phyloP scores from a whole-genome alignment of 495 filamentous ascomycete species.

The Hypoxylon intermedium region DNA sequence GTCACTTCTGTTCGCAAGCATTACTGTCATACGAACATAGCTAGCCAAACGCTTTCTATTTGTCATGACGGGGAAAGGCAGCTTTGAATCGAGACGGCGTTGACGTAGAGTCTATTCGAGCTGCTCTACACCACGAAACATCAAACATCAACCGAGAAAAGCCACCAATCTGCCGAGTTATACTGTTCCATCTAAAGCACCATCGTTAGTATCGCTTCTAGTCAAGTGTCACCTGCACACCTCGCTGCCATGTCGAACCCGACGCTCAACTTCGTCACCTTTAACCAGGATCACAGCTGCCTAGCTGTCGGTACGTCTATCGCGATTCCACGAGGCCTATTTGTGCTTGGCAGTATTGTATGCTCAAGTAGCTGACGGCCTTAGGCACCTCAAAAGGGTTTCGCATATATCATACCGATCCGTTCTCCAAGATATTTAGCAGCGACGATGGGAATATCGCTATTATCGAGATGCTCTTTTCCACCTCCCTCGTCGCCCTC shows the following conservation, averaged over 20 bases:
- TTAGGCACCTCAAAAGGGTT: conserved; percentile 88
- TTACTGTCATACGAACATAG: neutral
- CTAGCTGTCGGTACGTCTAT: conserved; percentile 80
- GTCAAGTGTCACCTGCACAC: neutral
- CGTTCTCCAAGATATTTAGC: conserved; percentile 90
- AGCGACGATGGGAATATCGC: conserved; percentile 92
- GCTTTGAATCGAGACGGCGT: conserved; percentile 19
- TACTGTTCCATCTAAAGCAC: neutral
- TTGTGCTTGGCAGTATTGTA: neutral
- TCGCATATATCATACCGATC: conserved; percentile 94
- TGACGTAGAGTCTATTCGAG: conserved; percentile 16
- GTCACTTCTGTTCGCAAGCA: no score
- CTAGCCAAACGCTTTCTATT: neutral
- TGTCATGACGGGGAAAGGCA: conserved; percentile 30
- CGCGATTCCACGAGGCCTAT: neutral
- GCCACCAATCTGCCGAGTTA: conserved; percentile 5
- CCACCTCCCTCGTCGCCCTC: conserved; percentile 94
- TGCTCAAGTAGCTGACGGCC: conserved; percentile 17
- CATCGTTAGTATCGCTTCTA: neutral
- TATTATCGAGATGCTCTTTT: conserved; percentile 98
- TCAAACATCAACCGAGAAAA: neutral
- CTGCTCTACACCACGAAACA: neutral
- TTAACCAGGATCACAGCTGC: conserved; percentile 98
- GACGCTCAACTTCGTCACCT: conserved; percentile 96
- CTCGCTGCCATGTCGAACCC: conserved; percentile 54